Base-by-base conservation (phyloP, 1,139 yeast species). In the Geotrichum restrictum region DNA sequence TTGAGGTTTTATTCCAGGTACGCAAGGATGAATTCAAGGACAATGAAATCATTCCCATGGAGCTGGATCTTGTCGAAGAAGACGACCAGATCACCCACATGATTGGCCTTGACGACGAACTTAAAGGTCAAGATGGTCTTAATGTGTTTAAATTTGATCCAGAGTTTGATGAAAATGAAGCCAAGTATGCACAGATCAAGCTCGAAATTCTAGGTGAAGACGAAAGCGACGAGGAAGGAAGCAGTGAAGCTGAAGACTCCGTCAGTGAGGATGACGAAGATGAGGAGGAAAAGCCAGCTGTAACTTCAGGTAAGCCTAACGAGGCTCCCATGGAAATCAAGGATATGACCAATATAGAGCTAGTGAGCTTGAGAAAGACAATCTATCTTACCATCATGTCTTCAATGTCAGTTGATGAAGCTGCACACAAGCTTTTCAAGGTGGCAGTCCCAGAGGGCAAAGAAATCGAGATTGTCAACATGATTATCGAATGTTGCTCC, bases 351-450 rank as follows among this genome's bases (percentile, higher is more conserved):
- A 85, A 84, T 52, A 70, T 82, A 1, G 82, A 81, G 38, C 68
- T 82, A 36, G 72, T 81, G 2, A 80, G 80, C 49, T 79, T 80
- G 59, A 86, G 88, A 59, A 86, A 88, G 62, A 78, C 79, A 1
- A 85, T 91, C 1, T 91, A 91, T 62, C 72, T 89, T 45, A 84
- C 94, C 0, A 74, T 93, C 31, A 89, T 88, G 86, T 88, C 97
- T n/a, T 83, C 96, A 53, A 80, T 91, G 82, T 84, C 95, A 0
- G 83, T 93, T 2, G 96, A 88, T 60, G 99, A 93, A 72, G 94
- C 96, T 0, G 89, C 88, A 0, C 98, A 91, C 68, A 91, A 91
- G 66, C 70, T 93, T 11, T 62, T 87, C 42, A 78, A 77, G 62
- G 64, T 70, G 36, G 49, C 58, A 3, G 59, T 65, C 3, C 66